These are phyloP conservation scores for Polyplosphaeria fusca DNA, from an alignment of 495 filamentous ascomycete species.

Conservation along the genomic window DNA sequence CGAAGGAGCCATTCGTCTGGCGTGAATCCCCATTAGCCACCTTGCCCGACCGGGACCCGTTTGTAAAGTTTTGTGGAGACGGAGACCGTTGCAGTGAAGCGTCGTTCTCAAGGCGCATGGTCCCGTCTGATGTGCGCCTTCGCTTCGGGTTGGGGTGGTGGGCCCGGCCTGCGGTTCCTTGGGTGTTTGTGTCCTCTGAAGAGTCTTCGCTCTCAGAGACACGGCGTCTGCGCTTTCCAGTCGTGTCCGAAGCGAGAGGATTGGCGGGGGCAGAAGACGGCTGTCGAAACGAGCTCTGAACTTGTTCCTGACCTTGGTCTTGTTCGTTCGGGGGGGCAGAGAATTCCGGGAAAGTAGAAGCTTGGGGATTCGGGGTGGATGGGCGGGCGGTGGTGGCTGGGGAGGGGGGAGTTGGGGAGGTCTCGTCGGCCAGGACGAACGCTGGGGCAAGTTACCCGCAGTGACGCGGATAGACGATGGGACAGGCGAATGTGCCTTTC, in stretches of 20 bases:
- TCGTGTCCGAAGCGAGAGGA: conserved; percentile 34
- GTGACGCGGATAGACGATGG: conserved; percentile 19
- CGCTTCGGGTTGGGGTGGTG: conserved; percentile 55
- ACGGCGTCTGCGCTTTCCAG: conserved; percentile 38
- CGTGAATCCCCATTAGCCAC: conserved; percentile 53
- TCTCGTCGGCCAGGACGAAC: conserved; percentile 65
- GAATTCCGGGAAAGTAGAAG: conserved; percentile 41
- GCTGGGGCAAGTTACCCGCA: conserved; percentile 25
- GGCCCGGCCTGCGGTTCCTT: conserved; percentile 41
- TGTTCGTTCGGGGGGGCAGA: conserved; percentile 38
- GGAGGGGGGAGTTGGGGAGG: conserved; percentile 47
- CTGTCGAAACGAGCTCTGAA: conserved; percentile 19
- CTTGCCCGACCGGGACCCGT: conserved; percentile 36
- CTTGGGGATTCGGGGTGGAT: conserved; percentile 40
- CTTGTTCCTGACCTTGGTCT: conserved; percentile 33
- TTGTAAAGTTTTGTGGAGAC: conserved; percentile 37
- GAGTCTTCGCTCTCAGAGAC: conserved; percentile 21
- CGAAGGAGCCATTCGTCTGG: conserved; percentile 38
- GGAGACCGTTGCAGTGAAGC: conserved; percentile 46
- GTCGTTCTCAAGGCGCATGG: conserved; percentile 58
- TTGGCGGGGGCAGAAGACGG: conserved; percentile 17
- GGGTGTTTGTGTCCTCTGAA: conserved; percentile 30
- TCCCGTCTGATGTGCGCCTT: conserved; percentile 54
- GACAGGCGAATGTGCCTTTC: conserved; percentile 12
- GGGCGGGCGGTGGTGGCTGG: conserved; percentile 61